These are phyloP conservation scores for Sporothrix luriei DNA, from an alignment of 2,329 filamentous ascomycete species.

Conservation along the genomic window DNA sequence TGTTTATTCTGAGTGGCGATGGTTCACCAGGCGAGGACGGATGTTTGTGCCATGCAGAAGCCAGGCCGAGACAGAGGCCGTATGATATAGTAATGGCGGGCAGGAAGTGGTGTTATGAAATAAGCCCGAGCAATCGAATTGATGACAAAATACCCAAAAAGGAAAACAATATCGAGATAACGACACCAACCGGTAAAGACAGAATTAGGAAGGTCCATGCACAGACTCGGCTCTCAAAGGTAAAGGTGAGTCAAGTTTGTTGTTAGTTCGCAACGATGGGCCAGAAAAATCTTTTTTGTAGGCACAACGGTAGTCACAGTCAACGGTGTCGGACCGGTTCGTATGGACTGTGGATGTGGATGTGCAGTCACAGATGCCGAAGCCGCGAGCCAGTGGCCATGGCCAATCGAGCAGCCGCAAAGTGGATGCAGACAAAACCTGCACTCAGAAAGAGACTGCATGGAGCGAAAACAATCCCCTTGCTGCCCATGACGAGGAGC, in stretches of 20 bases:
- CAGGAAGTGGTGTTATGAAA: not conserved
- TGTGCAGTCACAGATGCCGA: conserved; percentile 4
- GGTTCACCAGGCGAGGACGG: not conserved
- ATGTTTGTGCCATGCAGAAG: not conserved
- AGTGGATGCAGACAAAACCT: not conserved
- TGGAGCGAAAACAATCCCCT: not conserved
- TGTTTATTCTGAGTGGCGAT: not conserved
- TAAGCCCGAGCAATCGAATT: not conserved
- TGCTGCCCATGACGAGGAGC: not conserved
- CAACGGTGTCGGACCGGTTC: too few relatives aligned
- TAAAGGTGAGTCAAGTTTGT: conserved; percentile 2
- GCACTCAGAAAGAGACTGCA: not conserved
- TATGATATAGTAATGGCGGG: not conserved
- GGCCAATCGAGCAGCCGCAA: not conserved
- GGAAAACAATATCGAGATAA: not conserved
- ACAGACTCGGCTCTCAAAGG: not conserved
- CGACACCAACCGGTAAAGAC: not conserved
- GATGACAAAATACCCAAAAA: not conserved
- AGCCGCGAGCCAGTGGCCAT: conserved; percentile 14
- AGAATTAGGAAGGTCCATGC: conserved; percentile 8
- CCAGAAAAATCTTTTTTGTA: too few relatives aligned
- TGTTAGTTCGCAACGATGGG: not conserved
- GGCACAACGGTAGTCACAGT: too few relatives aligned
- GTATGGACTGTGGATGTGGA: not conserved
- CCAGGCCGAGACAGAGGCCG: not conserved